Base-by-base conservation (phyloP, 2,329 filamentous ascomycete species). In the Claviceps pusilla region DNA sequence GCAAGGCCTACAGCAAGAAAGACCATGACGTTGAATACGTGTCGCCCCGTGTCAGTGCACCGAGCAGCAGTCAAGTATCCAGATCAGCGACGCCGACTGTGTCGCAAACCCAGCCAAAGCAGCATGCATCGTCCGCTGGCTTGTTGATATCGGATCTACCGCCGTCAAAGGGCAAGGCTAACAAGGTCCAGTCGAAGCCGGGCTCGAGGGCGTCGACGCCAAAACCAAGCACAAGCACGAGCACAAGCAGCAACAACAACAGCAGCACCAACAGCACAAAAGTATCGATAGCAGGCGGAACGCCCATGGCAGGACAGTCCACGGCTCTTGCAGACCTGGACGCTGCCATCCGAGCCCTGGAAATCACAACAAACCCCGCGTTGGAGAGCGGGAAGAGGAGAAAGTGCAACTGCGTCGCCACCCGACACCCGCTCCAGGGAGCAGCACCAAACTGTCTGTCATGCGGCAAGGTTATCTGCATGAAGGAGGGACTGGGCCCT, bases 401-500 rank as follows among this genome's bases (percentile, higher is more conserved):
- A 7, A 82, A 82, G 54, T 98, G 93, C 69, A 86, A 86, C 62
- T 98, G 93, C 67, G 89, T 94, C 63, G 93, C 87, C 0, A 83
- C 86, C 0, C 80, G 87, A 1, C 93, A 98, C 67, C 87, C 91
- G 0, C 78, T 97, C 3, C 84, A 96, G 48, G 81, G 81, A n/a
- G 89, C 91, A 0, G 89, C 90, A 0, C 93, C 93, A 0, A 98
- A 97, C 66, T 98, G 93, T 65, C 72, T 94, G 16, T 84, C 79
- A 48, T 98, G 93, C 63, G 93, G 93, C 56, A 97, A 97, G 67
- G 89, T 98, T 12, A 84, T 97, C 54, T 98, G 93, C 66, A 82
- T 95, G 29, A 90, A 93, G 63, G 90, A 98, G 69, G 93, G 93
- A 0, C 76, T 97, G 0, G 91, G 91, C 0, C 91, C 91, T 0